Conservation (phyloP, 495 filamentous ascomycete genomes). For the Lasiosphaeria hispida region DNA sequence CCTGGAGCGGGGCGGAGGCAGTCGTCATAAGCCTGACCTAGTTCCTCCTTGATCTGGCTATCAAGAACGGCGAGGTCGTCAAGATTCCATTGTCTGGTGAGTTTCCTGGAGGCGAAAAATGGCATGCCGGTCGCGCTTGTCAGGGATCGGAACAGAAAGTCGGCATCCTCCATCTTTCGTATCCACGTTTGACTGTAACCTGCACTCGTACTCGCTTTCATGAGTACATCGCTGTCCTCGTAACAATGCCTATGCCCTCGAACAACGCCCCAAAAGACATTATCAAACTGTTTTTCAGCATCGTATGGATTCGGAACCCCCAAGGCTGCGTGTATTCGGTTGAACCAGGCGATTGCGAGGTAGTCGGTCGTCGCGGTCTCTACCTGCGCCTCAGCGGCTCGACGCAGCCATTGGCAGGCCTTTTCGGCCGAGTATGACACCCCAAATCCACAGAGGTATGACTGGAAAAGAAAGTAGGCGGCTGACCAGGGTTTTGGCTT, state of each 20-base stretch:
- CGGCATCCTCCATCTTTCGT: neutral
- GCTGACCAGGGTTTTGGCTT: neutral
- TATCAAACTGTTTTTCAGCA: slow-evolving; percentile 8
- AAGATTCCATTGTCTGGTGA: slow-evolving; percentile 11
- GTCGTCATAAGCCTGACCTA: slow-evolving; percentile 2
- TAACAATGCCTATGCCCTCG: slow-evolving; percentile 6
- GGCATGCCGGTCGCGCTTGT: slow-evolving; percentile 18
- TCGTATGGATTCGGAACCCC: slow-evolving; percentile 5
- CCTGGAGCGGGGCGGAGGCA: slow-evolving; percentile 4
- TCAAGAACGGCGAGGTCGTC: slow-evolving; percentile 12
- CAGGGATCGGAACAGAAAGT: neutral
- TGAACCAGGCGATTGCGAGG: slow-evolving; percentile 12
- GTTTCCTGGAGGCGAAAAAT: slow-evolving; percentile 8
- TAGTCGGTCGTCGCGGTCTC: slow-evolving; percentile 1
- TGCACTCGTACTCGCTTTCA: neutral
- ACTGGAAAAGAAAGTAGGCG: slow-evolving; percentile 13
- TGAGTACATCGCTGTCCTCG: slow-evolving; percentile 8
- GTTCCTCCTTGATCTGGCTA: slow-evolving; percentile 6
- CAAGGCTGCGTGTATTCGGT: slow-evolving; percentile 7
- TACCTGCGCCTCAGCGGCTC: neutral
- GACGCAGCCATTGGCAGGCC: slow-evolving; percentile 12
- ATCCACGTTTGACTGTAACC: slow-evolving; percentile 1
- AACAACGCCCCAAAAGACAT: slow-evolving; percentile 4
- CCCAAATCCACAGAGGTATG: slow-evolving; percentile 12
- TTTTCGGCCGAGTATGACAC: neutral